phyloP scores from a whole-genome alignment of 148 eudicot species.

The Arctostaphylos glauca region DNA sequence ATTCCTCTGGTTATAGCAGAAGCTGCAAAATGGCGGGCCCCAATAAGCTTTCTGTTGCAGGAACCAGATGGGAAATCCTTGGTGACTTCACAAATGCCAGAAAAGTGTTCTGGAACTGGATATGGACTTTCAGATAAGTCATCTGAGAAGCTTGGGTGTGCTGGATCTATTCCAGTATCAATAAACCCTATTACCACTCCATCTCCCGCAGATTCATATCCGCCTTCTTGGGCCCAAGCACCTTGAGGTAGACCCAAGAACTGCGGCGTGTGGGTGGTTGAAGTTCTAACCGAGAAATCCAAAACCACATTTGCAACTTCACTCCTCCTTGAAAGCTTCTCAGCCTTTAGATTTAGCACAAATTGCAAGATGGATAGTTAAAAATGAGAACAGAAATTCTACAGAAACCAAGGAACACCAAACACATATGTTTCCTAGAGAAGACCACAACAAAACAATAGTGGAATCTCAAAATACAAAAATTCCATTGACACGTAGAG shows the following conservation, averaged over 20 bases:
- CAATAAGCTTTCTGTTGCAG: conserved; percentile 94
- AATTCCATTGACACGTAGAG: not conserved
- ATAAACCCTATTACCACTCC: conserved; percentile 87
- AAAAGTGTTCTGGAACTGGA: conserved; percentile 81
- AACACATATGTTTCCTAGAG: not conserved
- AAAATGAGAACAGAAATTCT: not conserved
- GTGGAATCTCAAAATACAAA: not conserved
- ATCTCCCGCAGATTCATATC: conserved; percentile 83
- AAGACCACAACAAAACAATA: not conserved
- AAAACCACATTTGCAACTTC: conserved; percentile 90
- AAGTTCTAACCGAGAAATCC: conserved; percentile 86
- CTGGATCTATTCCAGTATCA: conserved; percentile 96
- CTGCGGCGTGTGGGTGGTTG: conserved; percentile 90
- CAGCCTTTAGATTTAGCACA: conserved; percentile 49
- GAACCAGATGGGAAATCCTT: conserved; percentile 95
- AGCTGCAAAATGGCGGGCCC: conserved; percentile 98
- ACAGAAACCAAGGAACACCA: not conserved
- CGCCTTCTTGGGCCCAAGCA: conserved; percentile 93
- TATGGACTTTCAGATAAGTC: conserved; percentile 46
- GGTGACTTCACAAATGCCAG: conserved; percentile 96
- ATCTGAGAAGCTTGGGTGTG: conserved; percentile 90
- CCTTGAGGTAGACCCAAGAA: conserved; percentile 92
- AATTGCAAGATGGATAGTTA: conserved; percentile 7
- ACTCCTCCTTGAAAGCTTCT: conserved; percentile 62
- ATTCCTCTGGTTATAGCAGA: conserved; percentile 98